phyloP scores from a whole-genome alignment of 306 rosid genomes.

The Lupinus albus region DNA sequence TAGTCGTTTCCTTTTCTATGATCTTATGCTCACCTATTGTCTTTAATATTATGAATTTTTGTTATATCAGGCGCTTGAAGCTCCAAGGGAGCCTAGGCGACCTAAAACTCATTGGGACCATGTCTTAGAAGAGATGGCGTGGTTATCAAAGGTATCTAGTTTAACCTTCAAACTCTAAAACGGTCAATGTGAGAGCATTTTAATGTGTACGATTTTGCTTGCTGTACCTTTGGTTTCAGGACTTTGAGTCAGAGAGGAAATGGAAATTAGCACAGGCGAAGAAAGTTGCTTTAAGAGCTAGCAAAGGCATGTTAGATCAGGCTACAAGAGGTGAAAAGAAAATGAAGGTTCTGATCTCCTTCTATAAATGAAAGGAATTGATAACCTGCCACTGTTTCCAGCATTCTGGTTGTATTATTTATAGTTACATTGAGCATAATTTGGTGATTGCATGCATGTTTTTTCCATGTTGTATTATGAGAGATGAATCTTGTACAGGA shows the following conservation, averaged over 20 bases:
- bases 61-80: constrained; percentile 77
- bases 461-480: constrained; percentile 33
- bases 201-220: constrained; percentile 21
- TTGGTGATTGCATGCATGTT: constrained; percentile 17
- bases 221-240: constrained; percentile 58
- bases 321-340: constrained; percentile 98
- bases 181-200: constrained; percentile 12
- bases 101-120: constrained; percentile 99
- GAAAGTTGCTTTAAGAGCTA: constrained; percentile 89
- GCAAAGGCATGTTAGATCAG: constrained; percentile 96
- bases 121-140: constrained; percentile 97
- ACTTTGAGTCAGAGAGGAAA: constrained; percentile 97
- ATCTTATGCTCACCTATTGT: constrained; percentile 34
- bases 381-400: constrained; percentile 22
- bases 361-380: constrained; percentile 31
- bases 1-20: not conserved
- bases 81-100: constrained; percentile 80
- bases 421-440: constrained; percentile 21
- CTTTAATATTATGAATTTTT: constrained; percentile 36
- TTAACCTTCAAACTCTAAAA: constrained; percentile 34
- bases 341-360: constrained; percentile 75
- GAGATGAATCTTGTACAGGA: constrained; percentile 60
- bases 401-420: constrained; percentile 25
- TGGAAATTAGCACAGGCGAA: constrained; percentile 96
- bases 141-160: constrained; percentile 86